These are phyloP conservation scores for Centrapalus pauciflorus DNA, from an alignment of 129 eudicot genomes.

Conservation along the genomic window DNA sequence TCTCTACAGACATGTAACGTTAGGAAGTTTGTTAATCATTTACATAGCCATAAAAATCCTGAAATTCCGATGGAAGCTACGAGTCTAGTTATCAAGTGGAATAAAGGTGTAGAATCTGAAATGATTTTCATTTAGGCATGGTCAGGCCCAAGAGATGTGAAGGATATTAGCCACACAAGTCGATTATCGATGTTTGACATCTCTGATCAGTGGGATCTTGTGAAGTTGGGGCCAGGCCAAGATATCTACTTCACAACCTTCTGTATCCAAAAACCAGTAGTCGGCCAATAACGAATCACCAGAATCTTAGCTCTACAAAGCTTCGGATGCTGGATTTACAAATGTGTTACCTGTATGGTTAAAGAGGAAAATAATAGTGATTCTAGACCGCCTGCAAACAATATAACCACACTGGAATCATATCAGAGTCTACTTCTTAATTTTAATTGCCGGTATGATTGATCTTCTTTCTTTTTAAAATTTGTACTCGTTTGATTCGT, in stretches of 20 bases:
- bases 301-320: conserved; percentile 31
- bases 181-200: conserved; percentile 33
- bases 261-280: conserved; percentile 32
- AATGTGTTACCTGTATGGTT: conserved; percentile 11
- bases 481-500: too few relatives aligned
- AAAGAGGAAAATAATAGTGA: conserved; percentile 54
- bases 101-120: conserved; percentile 70
- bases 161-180: conserved; percentile 26
- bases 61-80: conserved; percentile 69
- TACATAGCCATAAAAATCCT: conserved; percentile 43
- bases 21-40: conserved; percentile 63
- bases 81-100: conserved; percentile 69
- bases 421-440: too few relatives aligned
- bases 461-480: too few relatives aligned
- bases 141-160: conserved; percentile 27
- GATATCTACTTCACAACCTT: conserved; percentile 33
- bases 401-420: too few relatives aligned
- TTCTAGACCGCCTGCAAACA: conserved; percentile 55
- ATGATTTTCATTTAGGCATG: conserved; percentile 42
- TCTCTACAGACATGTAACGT: conserved; percentile 59
- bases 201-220: conserved; percentile 27
- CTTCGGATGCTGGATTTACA: conserved; percentile 13
- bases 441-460: too few relatives aligned
- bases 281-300: conserved; percentile 21
- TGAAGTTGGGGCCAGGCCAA: conserved; percentile 26